phyloP scores from a whole-genome alignment of 78 protist genomes.

The Dictyostelium capitatum region DNA sequence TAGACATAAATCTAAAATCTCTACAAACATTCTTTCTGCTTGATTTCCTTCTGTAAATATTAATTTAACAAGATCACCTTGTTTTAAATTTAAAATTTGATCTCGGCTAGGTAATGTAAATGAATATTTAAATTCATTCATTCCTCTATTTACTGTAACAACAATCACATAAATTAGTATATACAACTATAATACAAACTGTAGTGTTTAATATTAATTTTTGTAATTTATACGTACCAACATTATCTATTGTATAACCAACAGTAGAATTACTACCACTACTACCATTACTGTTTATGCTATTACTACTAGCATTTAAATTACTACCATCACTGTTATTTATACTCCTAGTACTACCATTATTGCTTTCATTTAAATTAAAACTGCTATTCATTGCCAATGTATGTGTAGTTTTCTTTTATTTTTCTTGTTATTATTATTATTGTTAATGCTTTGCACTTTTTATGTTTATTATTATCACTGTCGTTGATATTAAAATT shows the following conservation, averaged over 20 bases:
- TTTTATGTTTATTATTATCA: not conserved
- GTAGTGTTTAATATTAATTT: too few species aligned
- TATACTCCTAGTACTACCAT: not conserved
- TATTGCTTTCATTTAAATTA: not conserved
- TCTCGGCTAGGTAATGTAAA: conserved; percentile 31
- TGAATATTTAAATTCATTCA: conserved; percentile 32
- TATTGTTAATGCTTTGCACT: not conserved
- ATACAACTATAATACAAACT: too few species aligned
- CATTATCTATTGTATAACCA: conserved; percentile 18
- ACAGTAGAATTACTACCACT: not conserved
- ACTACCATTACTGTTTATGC: not conserved
- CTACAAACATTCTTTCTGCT: conserved; percentile 52
- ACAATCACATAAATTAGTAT: too few species aligned
- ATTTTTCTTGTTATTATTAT: conserved; percentile 2
- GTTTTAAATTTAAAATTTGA: conserved; percentile 10
- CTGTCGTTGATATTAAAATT: not conserved
- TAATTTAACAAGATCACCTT: conserved; percentile 58
- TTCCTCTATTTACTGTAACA: conserved; percentile 6
- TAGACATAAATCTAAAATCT: not conserved
- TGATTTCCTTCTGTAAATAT: conserved; percentile 25
- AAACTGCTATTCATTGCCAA: not conserved
- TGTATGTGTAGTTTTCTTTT: not conserved
- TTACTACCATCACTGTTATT: not conserved
- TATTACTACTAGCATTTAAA: not conserved
- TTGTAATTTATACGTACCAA: conserved; percentile 3